phyloP scores from a whole-genome alignment of 1,284 basidiomycete species.

The Rhizoctonia solani region DNA sequence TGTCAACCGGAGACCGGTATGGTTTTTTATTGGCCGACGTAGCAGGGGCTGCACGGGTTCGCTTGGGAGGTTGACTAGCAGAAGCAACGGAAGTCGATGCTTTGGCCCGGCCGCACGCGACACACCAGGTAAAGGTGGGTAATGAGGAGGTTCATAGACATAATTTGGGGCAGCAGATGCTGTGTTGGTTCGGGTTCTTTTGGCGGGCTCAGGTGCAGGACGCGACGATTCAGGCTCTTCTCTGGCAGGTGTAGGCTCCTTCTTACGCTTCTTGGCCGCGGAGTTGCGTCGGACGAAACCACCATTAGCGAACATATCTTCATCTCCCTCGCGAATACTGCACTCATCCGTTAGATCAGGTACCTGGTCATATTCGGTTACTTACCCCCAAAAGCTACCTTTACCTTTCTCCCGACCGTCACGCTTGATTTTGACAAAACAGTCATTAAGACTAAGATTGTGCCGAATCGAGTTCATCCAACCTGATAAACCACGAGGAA shows the following conservation, averaged over 20 bases:
- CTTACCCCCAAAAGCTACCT: slow-evolving; percentile 37
- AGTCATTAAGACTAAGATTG: slow-evolving; percentile 39
- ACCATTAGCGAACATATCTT: slow-evolving; percentile 32
- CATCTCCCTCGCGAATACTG: slow-evolving; percentile 25
- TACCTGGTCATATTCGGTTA: not conserved
- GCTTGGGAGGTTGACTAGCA: slow-evolving; percentile 3
- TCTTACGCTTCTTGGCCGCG: slow-evolving; percentile 27
- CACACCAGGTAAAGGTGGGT: slow-evolving; percentile 5
- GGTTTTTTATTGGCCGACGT: slow-evolving; percentile 11
- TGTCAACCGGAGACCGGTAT: slow-evolving; percentile 1
- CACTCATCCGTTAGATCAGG: not conserved
- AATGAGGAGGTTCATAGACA: slow-evolving; percentile 23
- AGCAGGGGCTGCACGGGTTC: not conserved
- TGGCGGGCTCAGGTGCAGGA: not conserved
- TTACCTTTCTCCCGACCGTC: slow-evolving; percentile 39
- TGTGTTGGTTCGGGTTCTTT: slow-evolving; percentile 6
- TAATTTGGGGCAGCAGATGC: slow-evolving; percentile 9
- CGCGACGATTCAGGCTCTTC: not conserved
- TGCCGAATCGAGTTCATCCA: slow-evolving; percentile 39
- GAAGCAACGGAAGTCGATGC: not conserved
- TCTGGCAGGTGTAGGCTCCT: slow-evolving; percentile 1
- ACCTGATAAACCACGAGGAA: slow-evolving; percentile 1
- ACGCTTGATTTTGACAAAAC: slow-evolving; percentile 38
- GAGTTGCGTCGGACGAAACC: slow-evolving; percentile 30
- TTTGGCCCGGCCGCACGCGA: not conserved